Evolutionary conservation across 1,284 basidiomycete genomes (phyloP).

Genomic region (Amylostereum areolatum): DNA sequence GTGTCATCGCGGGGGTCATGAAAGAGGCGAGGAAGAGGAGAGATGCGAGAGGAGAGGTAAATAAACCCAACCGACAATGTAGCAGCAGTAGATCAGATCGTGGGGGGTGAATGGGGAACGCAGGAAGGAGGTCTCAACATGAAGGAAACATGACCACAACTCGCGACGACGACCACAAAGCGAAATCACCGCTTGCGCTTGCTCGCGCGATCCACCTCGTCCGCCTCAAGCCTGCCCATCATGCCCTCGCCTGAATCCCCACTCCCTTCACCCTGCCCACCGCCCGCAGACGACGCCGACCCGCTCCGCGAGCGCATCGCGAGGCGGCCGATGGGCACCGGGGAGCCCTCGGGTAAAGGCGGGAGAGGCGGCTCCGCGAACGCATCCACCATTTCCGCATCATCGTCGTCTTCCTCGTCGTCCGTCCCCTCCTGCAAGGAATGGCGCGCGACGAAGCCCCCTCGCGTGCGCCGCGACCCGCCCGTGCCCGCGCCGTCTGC

Average conservation of each 20-base stretch:
- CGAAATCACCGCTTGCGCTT: conserved; percentile 29
- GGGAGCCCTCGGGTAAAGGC: conserved; percentile 23
- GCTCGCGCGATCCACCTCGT: conserved; percentile 17
- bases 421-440: conserved; percentile 18
- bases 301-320: conserved; percentile 7
- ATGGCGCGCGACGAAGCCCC: conserved; percentile 5
- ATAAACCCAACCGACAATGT: no score
- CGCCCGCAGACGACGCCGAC: conserved; percentile 16
- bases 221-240: conserved; percentile 15
- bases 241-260: conserved; percentile 13
- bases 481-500: conserved; percentile 27
- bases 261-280: conserved; percentile 3
- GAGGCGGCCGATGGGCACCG: conserved; percentile 8
- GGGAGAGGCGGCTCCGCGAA: conserved; percentile 17
- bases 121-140: no score
- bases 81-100: no score
- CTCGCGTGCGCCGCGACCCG: conserved; percentile 9
- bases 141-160: no score
- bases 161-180: no score
- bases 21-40: no score
- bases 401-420: conserved; percentile 14
- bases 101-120: no score
- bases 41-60: no score
- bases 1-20: no score
- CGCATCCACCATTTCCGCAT: conserved; percentile 26